Evolutionary conservation across 2,329 filamentous ascomycete genomes (phyloP).

Genomic region (Polytolypa hystricis): DNA sequence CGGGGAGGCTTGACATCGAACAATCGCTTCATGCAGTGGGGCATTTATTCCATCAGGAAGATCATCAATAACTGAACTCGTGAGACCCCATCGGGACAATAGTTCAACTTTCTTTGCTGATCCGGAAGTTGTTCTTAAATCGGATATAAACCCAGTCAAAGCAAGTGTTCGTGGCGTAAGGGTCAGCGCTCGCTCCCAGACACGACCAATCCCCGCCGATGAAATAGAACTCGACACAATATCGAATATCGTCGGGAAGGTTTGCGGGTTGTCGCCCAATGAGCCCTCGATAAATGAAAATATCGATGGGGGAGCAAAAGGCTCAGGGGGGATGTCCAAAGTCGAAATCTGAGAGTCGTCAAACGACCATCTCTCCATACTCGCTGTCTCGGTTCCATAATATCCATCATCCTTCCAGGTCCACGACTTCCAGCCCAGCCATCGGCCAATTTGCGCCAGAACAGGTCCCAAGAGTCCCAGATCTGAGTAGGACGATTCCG

Average conservation of each 20-base stretch:
- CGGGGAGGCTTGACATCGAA: slow-evolving; percentile 72
- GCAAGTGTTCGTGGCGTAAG: slow-evolving; percentile 57
- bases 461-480: slow-evolving; percentile 54
- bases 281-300: slow-evolving; percentile 43
- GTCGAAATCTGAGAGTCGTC: slow-evolving; percentile 40
- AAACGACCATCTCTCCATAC: slow-evolving; percentile 44
- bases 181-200: slow-evolving; percentile 28
- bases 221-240: slow-evolving; percentile 29
- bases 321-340: slow-evolving; percentile 37
- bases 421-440: slow-evolving; percentile 67
- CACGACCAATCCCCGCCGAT: slow-evolving; percentile 19
- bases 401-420: slow-evolving; percentile 40
- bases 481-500: slow-evolving; percentile 37
- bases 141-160: slow-evolving; percentile 56
- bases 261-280: slow-evolving; percentile 21
- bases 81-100: slow-evolving; percentile 59
- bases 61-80: slow-evolving; percentile 57
- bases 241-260: slow-evolving; percentile 42
- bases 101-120: slow-evolving; percentile 59
- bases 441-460: slow-evolving; percentile 67
- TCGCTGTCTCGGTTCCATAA: slow-evolving; percentile 51
- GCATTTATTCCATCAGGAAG: slow-evolving; percentile 75
- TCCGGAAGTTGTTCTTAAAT: slow-evolving; percentile 39
- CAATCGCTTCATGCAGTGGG: slow-evolving; percentile 71
- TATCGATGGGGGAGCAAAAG: slow-evolving; percentile 48